Conservation (phyloP, 768 basidiomycete species). For the Termitomyces sp. region DNA sequence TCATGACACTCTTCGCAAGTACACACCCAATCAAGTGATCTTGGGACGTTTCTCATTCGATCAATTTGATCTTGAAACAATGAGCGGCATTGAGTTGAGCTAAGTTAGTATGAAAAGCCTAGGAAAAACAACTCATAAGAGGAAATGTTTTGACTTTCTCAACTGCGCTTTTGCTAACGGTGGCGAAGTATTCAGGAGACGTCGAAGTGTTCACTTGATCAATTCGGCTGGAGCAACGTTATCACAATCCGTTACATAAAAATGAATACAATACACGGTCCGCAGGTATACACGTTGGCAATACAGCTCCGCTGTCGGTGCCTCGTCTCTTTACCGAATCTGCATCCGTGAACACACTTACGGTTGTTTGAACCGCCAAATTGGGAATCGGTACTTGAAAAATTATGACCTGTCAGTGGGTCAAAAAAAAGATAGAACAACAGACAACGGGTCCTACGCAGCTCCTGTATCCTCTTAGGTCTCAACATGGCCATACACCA, state of each 20-base stretch:
- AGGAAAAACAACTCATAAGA: not conserved
- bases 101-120: not conserved
- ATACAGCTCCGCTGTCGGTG: not conserved
- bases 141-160: not conserved
- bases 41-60: not conserved
- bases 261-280: not conserved
- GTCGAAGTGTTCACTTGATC: not conserved
- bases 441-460: not conserved
- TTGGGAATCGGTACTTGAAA: not conserved
- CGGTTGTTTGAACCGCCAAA: too few relatives aligned
- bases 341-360: not conserved
- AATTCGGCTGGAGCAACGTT: not conserved
- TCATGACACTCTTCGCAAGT: not conserved
- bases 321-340: not conserved
- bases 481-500: constrained; percentile 42
- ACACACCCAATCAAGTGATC: not conserved
- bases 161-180: too few relatives aligned
- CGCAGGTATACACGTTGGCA: not conserved
- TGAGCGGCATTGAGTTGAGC: not conserved
- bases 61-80: not conserved
- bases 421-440: not conserved
- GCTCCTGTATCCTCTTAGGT: not conserved
- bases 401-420: not conserved
- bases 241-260: not conserved
- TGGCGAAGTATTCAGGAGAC: not conserved